A percentile compares a stretch with the other conserved stretches of the same genome.
Evolutionary conservation across 495 filamentous ascomycete genomes (phyloP).

Genomic region (Hypomontagnella submonticulosa): DNA sequence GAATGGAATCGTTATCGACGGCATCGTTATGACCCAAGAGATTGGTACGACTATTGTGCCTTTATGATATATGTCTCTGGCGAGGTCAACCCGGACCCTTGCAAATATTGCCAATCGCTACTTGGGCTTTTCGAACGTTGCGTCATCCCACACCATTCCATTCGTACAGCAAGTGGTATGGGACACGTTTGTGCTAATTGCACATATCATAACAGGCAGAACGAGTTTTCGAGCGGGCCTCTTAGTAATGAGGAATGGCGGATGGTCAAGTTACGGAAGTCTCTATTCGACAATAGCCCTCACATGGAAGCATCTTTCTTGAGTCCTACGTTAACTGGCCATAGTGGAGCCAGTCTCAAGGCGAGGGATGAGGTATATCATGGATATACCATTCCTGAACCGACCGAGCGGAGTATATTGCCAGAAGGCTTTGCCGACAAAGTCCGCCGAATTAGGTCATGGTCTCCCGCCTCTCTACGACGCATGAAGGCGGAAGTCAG

Average conservation of each 20-base stretch:
- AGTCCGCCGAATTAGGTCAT: constrained; percentile 35
- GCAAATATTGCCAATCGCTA: constrained; percentile 38
- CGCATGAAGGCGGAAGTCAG: constrained; percentile 38
- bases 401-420: constrained; percentile 18
- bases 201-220: constrained; percentile 44
- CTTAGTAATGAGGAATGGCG: constrained; percentile 36
- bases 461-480: constrained; percentile 40
- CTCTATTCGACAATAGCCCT: constrained; percentile 5
- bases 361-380: constrained; percentile 8
- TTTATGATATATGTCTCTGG: constrained; percentile 48
- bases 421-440: constrained; percentile 38
- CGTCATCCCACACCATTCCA: constrained; percentile 34
- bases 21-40: constrained; percentile 38
- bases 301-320: constrained; percentile 13
- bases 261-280: constrained; percentile 25
- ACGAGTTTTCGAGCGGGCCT: constrained; percentile 39
- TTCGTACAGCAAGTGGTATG: constrained; percentile 31
- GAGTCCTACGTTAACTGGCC: constrained; percentile 16
- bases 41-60: constrained; percentile 38
- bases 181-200: constrained; percentile 46
- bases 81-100: constrained; percentile 44
- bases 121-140: constrained; percentile 42
- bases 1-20: constrained; percentile 45
- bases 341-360: neutral
- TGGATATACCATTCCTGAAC: constrained; percentile 24